Evolutionary conservation across 1,284 basidiomycete species (phyloP), one percentile per base, ranked within the genome.

Genomic region (Irpex lacteus): DNA sequence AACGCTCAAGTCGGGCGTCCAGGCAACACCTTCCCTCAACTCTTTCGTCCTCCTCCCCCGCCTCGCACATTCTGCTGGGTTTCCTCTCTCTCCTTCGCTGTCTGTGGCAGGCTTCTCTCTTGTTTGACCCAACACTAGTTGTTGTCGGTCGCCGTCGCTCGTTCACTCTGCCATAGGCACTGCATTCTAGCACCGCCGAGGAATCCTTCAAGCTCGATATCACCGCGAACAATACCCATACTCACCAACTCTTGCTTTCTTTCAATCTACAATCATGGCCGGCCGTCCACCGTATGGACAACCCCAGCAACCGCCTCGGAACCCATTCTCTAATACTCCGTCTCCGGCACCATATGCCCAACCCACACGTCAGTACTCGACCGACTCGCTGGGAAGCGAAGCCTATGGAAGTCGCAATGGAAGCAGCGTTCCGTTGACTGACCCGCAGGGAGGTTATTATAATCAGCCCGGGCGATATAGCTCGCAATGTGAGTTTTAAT

Each of bases 381-480:
- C 74, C 60, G 84, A 87, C 66, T 85, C 83, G 5, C 82, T 85
- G 67, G 67, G 77, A 62, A 78, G 80, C 59, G 85, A 87, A 72
- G 80, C 80, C 67, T 86, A 85, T 75, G 74, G 73, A 65, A 80
- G 77, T 67, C 80, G 83, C 67, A 85, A 84, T 67, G 82, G 81
- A 61, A 85, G 84, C 74, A 82, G 82, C 15, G 82, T 86, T 63
- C 82, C 84, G 60, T 80, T 88, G 64, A 82, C 83, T 65, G 78
- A 80, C 53, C 78, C 78, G 38, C 76, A 79, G 60, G 80, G 50
- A 52, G 50, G 75, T 21, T 85, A 80, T 71, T 82, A 84, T 68
- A 82, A 86, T 67, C 78, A 81, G 60, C 66, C 69, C 63, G 70
- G 76, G 70, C 68, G 71, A 69, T 76, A 75, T 54, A 75, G 71